Evolutionary conservation across 2,329 filamentous ascomycete genomes (phyloP), one percentile per base, ranked within the genome.

Genomic region (Xylariomycetidae sp.): DNA sequence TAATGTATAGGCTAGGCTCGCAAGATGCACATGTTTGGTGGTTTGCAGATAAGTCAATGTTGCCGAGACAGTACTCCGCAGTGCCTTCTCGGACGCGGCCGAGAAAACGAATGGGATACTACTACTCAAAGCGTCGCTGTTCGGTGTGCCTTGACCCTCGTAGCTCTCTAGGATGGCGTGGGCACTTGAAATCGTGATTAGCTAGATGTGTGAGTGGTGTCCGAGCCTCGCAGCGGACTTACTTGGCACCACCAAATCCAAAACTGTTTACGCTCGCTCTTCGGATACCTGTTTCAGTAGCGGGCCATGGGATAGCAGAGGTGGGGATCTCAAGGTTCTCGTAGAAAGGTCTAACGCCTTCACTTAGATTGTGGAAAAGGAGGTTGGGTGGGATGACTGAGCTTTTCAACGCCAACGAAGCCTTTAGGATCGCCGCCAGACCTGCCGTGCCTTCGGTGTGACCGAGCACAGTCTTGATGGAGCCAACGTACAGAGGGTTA

Each of bases 401-500:
- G 19, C 31, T 22, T n/a, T 31, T 27, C 2, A 38, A 3, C 4
- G 36, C 32, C 14, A 35, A 16, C 16, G 16, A 25, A 8, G 28
- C 28, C 16, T 38, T 38, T 7, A 38, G 16, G 2, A 38, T n/a
- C 4, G 19, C 32, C 4, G 36, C 36, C 7, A 38, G 16, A 3
- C 36, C 36, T 9, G 36, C 31, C 1, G 36, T 27, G 7, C 36
- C 32, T 35, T 38, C 36, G 5, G 36, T 31, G n/a, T 38, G 36
- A 2, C 36, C 36, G 10, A 38, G 6, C 10, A 38, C 15, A 11
- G 36, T 38, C 18, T 38, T 38, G 6, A 35, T 20, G 7, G 20
- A 27, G 4, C 36, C 36, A 3, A 34, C 36, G 16, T 20, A 34
- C 8, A 38, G 30, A 46, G 16, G 6, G 8, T 23, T 23, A 8